A percentile compares a stretch with the other conserved stretches of the same genome.
These are phyloP conservation scores for Malus hybrid DNA, from an alignment of 331 rosid species.

Conservation along the genomic window DNA sequence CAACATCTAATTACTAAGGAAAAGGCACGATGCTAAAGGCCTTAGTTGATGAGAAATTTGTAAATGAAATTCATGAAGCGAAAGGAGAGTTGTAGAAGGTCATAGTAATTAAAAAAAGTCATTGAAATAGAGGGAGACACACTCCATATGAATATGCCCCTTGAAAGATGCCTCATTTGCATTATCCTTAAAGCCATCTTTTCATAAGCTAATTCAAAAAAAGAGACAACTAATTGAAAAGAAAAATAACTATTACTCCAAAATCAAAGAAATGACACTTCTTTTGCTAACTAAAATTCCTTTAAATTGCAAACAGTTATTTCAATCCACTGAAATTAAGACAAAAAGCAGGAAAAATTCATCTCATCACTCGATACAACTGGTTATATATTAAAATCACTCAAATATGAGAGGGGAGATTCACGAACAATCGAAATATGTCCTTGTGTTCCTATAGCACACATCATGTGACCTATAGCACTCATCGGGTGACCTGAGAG, in stretches of 20 bases:
- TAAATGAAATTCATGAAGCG: conserved; percentile 32
- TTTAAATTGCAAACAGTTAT: background rate
- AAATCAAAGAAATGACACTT: conserved; percentile 6
- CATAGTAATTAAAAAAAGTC: conserved; percentile 24
- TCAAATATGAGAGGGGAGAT: too few relatives aligned
- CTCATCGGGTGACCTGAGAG: too few relatives aligned
- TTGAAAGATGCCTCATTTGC: conserved; percentile 47
- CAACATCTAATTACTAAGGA: background rate
- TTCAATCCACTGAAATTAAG: background rate
- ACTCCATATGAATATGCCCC: conserved; percentile 65
- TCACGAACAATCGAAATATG: too few relatives aligned
- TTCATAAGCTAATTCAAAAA: conserved; percentile 33
- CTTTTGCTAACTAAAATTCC: background rate
- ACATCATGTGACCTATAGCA: too few relatives aligned
- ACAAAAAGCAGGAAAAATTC: background rate
- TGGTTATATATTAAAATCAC: too few relatives aligned
- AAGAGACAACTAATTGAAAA: conserved; percentile 63
- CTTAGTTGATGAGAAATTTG: conserved; percentile 38
- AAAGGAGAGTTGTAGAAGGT: conserved; percentile 33
- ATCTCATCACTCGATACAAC: too few relatives aligned
- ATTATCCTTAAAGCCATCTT: conserved; percentile 45
- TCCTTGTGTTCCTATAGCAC: too few relatives aligned
- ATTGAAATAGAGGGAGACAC: conserved; percentile 62
- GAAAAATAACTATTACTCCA: conserved; percentile 23
- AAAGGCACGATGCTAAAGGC: background rate